Evolutionary conservation across 495 filamentous ascomycete genomes (phyloP), one percentile per base, ranked within the genome.

Genomic region (Tirmania nivea): DNA sequence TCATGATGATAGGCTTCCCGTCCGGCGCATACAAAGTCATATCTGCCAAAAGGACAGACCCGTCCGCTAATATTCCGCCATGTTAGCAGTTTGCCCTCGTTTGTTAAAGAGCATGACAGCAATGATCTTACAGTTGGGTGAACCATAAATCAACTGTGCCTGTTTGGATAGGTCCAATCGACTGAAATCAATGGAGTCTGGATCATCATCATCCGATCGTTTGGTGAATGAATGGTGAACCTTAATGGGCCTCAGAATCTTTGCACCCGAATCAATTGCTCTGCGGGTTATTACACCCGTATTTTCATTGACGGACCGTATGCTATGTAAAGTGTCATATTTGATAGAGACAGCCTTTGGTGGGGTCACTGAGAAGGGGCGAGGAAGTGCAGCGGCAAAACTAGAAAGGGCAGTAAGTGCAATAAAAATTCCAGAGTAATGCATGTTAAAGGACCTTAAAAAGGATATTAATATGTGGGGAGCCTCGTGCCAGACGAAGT

Each of bases 11-110:
- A 10, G 54, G 57, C 1, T 67, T 47, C 17, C 66, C 66, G 36
- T 60, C 35, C 7, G 63, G 63, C 11, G 66, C 66, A 52, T 63
- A 61, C 7, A 69, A 56, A 2, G 65, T 68, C 63, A 69, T 67
- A 25, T 69, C 65, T 34, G 66, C 67, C 21, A 69, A 50, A 2
- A 66, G 34, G 0, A 66, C 17, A 19, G 60, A 61, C 20, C 65
- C 66, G 34, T 63, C 59, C 0, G 56, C 53, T 31, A 31, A 31
- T 31, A 31, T 31, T 58, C n/a, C 12, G 10, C 16, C 31, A 16
- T 16, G 37, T 56, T 31, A 53, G 34, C 36, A 37, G 1, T 35
- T 11, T 2, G 25, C n/a, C 21, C 14, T 51, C 21, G n/a, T 5
- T 16, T 7, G 6, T 16, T 16, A 3, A 16, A 51, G n/a, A n/a